Base-by-base conservation (phyloP, 768 basidiomycete species). In the Lactarius akahatsu region DNA sequence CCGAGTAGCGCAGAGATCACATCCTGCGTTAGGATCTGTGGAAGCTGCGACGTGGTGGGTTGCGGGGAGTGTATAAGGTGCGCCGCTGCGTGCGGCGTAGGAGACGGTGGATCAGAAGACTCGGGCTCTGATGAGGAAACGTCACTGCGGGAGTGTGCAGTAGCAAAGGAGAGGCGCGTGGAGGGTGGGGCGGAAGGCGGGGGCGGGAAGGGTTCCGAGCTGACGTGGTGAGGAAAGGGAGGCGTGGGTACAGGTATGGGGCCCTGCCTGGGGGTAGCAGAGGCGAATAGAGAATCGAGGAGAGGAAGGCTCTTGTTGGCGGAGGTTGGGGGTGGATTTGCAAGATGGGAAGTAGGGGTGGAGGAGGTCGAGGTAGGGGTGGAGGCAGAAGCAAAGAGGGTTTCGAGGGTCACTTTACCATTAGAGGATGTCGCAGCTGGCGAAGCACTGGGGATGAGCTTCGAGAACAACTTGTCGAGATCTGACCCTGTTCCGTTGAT, bases 241-340 rank as follows among this genome's bases (percentile, higher is more conserved):
- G 69, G 45, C 11, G 66, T 65, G 32, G 67, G 68, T 32, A 65
- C 68, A 15, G 62, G 57, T 20, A 63, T 5, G 40, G 61, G 11
- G 16, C 40, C 50, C 18, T 18, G 66, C 15, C 76, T 71, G 28
- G 75, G 74, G 18, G 75, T 77, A 6, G 86, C 90, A 6, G 90
- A 92, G 3, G 90, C 90, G 73, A 92, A 92, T 50, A 92, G 89
- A 15, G 84, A 81, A 69, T 89, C 80, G 18, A 92, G 77, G 38
- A 92, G 79, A 20, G 83, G 78, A 57, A 83, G 78, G 7, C 90
- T 88, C n/a, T 76, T 72, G 28, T 77, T 74, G 50, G 74, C 61
- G 64, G 59, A 59, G 62, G 73, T 57, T 7, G 78, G 69, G 34
- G 78, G 76, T 47, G 59, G 34, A 9, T 15, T 40, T 3, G 36